These are phyloP conservation scores for Ogataea naganishii DNA, from an alignment of 805 yeast species.

Conservation along the genomic window DNA sequence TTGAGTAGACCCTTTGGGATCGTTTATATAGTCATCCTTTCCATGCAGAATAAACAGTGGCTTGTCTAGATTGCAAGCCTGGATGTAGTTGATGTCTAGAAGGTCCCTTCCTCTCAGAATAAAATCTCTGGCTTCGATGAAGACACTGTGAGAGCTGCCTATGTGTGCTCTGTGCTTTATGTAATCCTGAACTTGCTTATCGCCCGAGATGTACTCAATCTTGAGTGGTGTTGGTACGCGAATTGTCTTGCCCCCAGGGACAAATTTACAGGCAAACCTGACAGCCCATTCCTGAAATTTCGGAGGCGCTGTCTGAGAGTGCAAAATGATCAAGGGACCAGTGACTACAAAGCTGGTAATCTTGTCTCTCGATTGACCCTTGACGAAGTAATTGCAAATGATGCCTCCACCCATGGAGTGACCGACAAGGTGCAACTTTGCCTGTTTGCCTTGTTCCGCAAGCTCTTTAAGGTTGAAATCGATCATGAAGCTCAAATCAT, in stretches of 20 bases:
- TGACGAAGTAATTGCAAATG: slow-evolving; percentile 48
- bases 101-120: slow-evolving; percentile 51
- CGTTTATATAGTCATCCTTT: slow-evolving; percentile 52
- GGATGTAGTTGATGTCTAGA: too few relatives aligned
- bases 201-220: slow-evolving; percentile 44
- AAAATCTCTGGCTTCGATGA: slow-evolving; percentile 51
- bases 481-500: slow-evolving; percentile 53
- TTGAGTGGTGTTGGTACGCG: slow-evolving; percentile 45
- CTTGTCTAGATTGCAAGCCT: too few relatives aligned
- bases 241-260: slow-evolving; percentile 35
- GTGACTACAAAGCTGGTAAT: slow-evolving; percentile 39
- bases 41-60: slow-evolving; percentile 48
- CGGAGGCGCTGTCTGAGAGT: slow-evolving; percentile 53
- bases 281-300: slow-evolving; percentile 29
- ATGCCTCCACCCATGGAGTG: slow-evolving; percentile 85
- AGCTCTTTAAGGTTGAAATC: slow-evolving; percentile 31
- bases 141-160: slow-evolving; percentile 42
- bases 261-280: slow-evolving; percentile 28
- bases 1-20: slow-evolving; percentile 34
- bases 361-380: slow-evolving; percentile 39
- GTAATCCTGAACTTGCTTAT: slow-evolving; percentile 36
- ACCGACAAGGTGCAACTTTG: slow-evolving; percentile 47
- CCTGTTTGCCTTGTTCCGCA: slow-evolving; percentile 12
- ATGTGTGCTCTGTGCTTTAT: slow-evolving; percentile 31
- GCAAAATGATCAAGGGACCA: slow-evolving; percentile 54